Conservation (phyloP, 768 basidiomycete species). For the Tylopilus subfusipes region DNA sequence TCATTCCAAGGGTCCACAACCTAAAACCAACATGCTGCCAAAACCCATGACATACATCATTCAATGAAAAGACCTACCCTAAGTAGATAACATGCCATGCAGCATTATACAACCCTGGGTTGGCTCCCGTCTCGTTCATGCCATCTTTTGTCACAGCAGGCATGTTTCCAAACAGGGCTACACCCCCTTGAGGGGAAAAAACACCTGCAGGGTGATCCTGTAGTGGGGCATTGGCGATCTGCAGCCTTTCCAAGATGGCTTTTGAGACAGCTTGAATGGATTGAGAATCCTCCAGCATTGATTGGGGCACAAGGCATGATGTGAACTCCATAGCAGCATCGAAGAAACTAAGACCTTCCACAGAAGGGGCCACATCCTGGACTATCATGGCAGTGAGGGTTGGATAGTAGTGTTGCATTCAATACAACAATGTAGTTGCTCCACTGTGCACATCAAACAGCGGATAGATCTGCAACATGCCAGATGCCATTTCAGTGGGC, state of each 20-base stretch:
- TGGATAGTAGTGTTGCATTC: conserved; percentile 12
- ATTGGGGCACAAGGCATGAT: conserved; percentile 15
- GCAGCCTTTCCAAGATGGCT: conserved; percentile 16
- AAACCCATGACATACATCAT: background rate
- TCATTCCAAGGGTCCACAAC: conserved; percentile 11
- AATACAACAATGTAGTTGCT: conserved; percentile 7
- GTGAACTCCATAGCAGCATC: conserved; percentile 5
- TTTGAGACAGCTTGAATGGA: conserved; percentile 9
- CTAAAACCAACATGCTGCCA: background rate
- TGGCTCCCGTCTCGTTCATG: conserved; percentile 14
- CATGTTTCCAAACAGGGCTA: conserved; percentile 12
- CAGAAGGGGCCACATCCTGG: conserved; percentile 3
- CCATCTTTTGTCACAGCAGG: conserved; percentile 3
- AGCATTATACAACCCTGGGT: conserved; percentile 18
- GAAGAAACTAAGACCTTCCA: conserved; percentile 4
- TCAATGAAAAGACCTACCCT: background rate
- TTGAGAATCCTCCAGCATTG: conserved; percentile 1
- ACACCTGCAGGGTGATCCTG: background rate
- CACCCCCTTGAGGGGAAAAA: background rate
- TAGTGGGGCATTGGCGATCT: background rate
- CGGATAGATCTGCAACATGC: conserved; percentile 13
- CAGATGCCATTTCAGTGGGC: conserved; percentile 6
- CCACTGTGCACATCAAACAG: conserved; percentile 6
- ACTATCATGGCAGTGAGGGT: conserved; percentile 7
- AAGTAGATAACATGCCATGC: conserved; percentile 12